Evolutionary conservation across 129 eudicot genomes (phyloP).

Genomic region (Mikania micrantha): DNA sequence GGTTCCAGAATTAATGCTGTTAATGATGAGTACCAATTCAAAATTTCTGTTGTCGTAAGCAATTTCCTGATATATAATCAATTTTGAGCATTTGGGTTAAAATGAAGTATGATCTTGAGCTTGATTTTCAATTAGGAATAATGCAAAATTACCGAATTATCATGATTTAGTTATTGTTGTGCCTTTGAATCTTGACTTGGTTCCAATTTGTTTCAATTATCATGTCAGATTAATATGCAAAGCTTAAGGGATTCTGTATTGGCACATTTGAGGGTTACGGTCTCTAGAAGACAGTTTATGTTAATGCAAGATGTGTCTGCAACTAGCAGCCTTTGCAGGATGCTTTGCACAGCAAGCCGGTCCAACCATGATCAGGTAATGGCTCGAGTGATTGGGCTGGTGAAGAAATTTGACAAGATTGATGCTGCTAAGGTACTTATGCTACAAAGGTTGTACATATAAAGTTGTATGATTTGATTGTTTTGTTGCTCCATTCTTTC

Average conservation of each 20-base stretch:
- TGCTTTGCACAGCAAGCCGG: constrained; percentile 41
- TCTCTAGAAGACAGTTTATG: constrained; percentile 17
- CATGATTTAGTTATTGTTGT: neutral
- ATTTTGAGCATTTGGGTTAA: neutral
- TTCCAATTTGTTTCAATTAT: neutral
- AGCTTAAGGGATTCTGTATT: constrained; percentile 45
- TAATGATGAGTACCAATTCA: neutral
- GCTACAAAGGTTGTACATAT: neutral
- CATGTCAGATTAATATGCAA: constrained; percentile 40
- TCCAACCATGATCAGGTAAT: constrained; percentile 39
- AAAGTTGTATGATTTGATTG: neutral
- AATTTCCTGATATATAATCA: neutral
- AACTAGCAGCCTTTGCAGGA: constrained; percentile 6
- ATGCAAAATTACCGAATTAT: neutral
- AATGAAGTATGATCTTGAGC: neutral
- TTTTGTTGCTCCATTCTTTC: constrained; percentile 1
- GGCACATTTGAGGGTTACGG: constrained; percentile 39
- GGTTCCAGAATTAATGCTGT: neutral
- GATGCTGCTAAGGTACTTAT: constrained; percentile 60
- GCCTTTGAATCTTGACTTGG: constrained; percentile 7
- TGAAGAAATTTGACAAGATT: constrained; percentile 63
- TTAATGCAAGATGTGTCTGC: constrained; percentile 14
- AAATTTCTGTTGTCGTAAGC: neutral
- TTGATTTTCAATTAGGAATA: neutral
- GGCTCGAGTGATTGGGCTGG: constrained; percentile 61